Evolutionary conservation across 441 rosid genomes (phyloP).

Genomic region (Eruca vesicaria): DNA sequence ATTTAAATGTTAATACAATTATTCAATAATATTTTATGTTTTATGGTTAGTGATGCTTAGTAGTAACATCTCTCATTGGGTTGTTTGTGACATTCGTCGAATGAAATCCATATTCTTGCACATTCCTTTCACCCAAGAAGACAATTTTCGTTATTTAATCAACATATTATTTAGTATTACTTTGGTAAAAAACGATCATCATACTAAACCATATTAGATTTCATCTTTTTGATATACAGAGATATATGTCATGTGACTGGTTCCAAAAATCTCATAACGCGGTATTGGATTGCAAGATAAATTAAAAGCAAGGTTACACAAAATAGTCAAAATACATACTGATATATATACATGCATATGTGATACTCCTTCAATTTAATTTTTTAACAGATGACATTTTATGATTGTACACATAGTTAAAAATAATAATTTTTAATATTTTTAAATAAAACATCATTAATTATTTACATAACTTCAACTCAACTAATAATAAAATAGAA

Average conservation of each 20-base stretch:
- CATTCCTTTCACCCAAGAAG: not conserved
- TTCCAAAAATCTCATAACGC: slow-evolving; percentile 28
- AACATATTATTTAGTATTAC: not conserved
- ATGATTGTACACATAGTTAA: too few relatives aligned
- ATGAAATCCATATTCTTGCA: slow-evolving; percentile 47
- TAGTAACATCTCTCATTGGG: not conserved
- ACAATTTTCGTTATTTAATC: not conserved
- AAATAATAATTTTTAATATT: too few relatives aligned
- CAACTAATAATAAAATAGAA: too few relatives aligned
- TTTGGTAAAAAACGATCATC: not conserved
- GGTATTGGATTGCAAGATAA: slow-evolving; percentile 10
- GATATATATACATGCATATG: too few relatives aligned
- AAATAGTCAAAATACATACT: too few relatives aligned
- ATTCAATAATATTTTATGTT: not conserved
- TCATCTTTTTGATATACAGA: not conserved
- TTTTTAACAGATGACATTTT: too few relatives aligned
- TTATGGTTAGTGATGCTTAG: not conserved
- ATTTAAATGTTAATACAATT: not conserved
- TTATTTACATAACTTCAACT: too few relatives aligned
- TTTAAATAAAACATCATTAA: too few relatives aligned
- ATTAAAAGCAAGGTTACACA: too few relatives aligned
- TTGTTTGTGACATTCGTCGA: slow-evolving; percentile 32
- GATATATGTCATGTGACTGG: slow-evolving; percentile 21
- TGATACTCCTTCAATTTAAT: too few relatives aligned
- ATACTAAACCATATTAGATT: not conserved